Evolutionary conservation across 139 green algal genomes (phyloP), one percentile per base, ranked within the genome.

Genomic region (Closterium sp.): DNA sequence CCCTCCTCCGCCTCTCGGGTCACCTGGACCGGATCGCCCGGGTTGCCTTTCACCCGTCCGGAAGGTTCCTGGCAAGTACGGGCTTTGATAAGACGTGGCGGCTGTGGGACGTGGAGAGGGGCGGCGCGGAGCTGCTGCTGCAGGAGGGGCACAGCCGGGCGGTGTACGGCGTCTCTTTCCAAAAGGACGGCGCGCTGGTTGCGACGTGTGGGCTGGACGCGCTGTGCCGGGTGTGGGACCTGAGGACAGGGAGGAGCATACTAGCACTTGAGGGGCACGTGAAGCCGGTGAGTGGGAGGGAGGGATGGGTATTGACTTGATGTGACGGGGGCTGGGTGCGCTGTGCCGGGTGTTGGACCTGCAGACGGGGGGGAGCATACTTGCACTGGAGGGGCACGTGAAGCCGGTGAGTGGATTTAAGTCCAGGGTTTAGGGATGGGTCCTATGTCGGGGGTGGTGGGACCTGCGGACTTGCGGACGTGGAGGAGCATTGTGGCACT

Each of bases 41-140:
- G 5, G 31, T 87, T 0, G 55, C 55, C 0, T 99, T 98, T 88
- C 97, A 99, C 90, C 98, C 98, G 0, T 96, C 96, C 91, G 98
- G 97, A 1, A 38, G 35, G 6, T 97, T 97, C 92, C 55, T 99
- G 84, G 97, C 84, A 25, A 96, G 92, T 23, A 90, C 92, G 32
- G 97, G 95, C 89, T 99, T 97, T 92, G 98, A 99, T 94, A 91
- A 91, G 64, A 99, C 97, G 0, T 99, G 98, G 98, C 96, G 98
- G 21, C 88, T 99, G 89, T 99, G 98, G 98, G 97, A 99, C 92
- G 84, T 97, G 8, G 95, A 97, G 86, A 98, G 95, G 3, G 96
- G 96, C 2, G 96, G 96, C 2, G 32, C 87, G 5, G 96, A 97
- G 90, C 90, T 99, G 84, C 92, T 98, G 88, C 97, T 99, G 95